Conservation (phyloP, 257 asterid species). For the Eustoma russellianum region DNA sequence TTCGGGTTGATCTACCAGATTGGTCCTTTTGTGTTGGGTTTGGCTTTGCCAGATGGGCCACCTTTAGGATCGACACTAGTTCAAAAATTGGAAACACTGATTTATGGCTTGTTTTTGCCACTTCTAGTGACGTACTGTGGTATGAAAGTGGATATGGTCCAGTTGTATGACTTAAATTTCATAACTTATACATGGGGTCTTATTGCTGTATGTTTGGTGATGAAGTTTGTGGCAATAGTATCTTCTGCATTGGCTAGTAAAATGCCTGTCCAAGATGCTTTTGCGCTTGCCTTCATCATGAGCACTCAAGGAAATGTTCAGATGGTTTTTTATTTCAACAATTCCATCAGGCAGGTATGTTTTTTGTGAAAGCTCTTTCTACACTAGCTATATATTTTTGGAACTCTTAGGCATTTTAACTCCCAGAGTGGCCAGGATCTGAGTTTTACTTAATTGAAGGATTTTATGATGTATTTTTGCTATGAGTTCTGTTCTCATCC, state of each 20-base stretch:
- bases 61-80: constrained; percentile 79
- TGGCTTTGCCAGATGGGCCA: constrained; percentile 83
- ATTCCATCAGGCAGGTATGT: constrained; percentile 18
- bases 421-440: too few relatives aligned
- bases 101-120: constrained; percentile 62
- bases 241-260: constrained; percentile 45
- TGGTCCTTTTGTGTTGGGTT: constrained; percentile 68
- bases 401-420: too few relatives aligned
- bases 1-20: constrained; percentile 58
- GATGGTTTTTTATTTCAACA: constrained; percentile 50
- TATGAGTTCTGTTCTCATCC: neutral
- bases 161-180: constrained; percentile 34
- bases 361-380: too few relatives aligned
- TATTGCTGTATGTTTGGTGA: constrained; percentile 8
- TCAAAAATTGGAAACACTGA: constrained; percentile 49
- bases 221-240: constrained; percentile 38
- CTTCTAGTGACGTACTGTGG: constrained; percentile 69
- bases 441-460: neutral
- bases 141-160: constrained; percentile 49
- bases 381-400: too few relatives aligned
- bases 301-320: constrained; percentile 75
- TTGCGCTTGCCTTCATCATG: constrained; percentile 63
- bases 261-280: constrained; percentile 68
- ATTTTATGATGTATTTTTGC: neutral
- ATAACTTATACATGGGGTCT: constrained; percentile 15